phyloP scores from a whole-genome alignment of 331 rosid genomes.

The Quercus phellos region DNA sequence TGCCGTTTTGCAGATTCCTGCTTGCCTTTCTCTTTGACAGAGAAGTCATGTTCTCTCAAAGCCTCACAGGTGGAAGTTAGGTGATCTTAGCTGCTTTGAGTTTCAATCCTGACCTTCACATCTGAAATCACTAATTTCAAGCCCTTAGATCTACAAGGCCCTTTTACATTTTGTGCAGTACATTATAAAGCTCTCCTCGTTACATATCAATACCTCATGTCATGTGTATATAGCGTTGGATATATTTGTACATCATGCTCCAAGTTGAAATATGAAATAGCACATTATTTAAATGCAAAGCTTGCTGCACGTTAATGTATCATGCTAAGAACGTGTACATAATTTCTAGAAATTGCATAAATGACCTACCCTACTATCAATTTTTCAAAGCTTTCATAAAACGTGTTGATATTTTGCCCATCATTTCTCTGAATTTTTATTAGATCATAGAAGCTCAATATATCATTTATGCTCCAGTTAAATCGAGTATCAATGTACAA shows the following conservation, averaged over 20 bases:
- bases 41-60: neutral
- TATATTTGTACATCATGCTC: neutral
- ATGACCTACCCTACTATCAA: neutral
- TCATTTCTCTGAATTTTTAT: neutral
- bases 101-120: too few species aligned
- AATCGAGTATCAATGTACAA: neutral
- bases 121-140: neutral
- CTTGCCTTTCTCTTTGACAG: neutral
- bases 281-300: neutral
- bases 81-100: too few species aligned
- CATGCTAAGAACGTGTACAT: neutral
- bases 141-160: neutral
- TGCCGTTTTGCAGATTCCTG: neutral
- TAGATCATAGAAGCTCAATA: neutral
- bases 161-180: neutral
- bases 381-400: neutral
- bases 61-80: neutral
- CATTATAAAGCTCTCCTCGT: neutral
- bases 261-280: neutral
- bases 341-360: neutral
- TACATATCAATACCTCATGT: neutral
- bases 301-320: neutral
- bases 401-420: neutral
- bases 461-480: neutral
- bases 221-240: neutral